Base-by-base conservation (phyloP, 805 yeast genomes). In the Yarrowia sp. region DNA sequence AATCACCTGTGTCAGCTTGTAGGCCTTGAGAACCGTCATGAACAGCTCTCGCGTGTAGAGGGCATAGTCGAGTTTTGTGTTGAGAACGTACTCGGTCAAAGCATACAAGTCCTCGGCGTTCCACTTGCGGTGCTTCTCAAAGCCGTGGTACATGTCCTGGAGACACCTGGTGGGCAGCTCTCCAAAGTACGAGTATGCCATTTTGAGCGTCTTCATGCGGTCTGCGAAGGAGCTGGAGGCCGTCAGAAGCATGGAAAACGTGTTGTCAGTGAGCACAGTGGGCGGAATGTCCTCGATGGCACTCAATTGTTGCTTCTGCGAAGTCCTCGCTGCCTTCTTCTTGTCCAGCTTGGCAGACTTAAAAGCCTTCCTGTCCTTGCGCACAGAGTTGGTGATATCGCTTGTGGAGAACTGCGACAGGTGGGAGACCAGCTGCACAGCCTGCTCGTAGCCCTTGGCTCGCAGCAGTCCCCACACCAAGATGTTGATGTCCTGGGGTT, bases 391-490 rank as follows among this genome's bases (percentile, higher is more conserved):
- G 16, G 8, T 38, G 9, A 39, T 38, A 12, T 55, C 61, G 21
- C 12, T 19, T 16, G 58, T 35, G n/a, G 24, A 2, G 7, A 22
- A 51, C 21, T 38, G 35, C 6, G 61, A 18, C 2, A 55, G 29
- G 13, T 39, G 46, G 2, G 19, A 8, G 6, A 55, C 29, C 13
- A 55, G 36, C 12, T 6, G 25, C 3, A 5, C 5, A n/a, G 56
- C 41, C 22, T 49, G 9, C 2, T 33, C 12, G 14, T 35, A 35
- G 1, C 24, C 42, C 8, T 21, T 16, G 6, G 24, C 16, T 22
- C 58, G 10, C 21, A 55, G 7, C 21, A 55, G 8, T 6, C 47
- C 61, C 61, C 61, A 55, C 6, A 55, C 3, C 10, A 55, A 29
- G 38, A 38, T 55, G n/a, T 55, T 55, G 21, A 55, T n/a, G 4